Conservation (phyloP, 2,329 filamentous ascomycete species). For the Fusarium sp. region DNA sequence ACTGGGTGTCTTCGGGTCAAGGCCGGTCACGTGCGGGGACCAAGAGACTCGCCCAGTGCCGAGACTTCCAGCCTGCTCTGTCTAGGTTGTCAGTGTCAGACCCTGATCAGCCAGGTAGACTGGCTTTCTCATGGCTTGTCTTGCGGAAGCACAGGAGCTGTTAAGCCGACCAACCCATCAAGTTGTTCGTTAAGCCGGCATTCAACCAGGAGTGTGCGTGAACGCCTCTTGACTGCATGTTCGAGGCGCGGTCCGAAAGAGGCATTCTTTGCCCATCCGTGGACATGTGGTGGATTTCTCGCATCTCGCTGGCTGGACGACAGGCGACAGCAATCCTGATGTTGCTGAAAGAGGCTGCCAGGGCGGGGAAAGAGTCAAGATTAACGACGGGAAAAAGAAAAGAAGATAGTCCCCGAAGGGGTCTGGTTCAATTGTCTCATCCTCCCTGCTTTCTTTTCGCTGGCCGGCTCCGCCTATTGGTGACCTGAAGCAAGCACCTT, state of each 20-base stretch:
- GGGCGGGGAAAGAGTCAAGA: not conserved
- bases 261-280: not conserved
- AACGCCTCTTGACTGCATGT: constrained; percentile 14
- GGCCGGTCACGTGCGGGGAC: constrained; percentile 4
- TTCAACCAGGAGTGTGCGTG: not conserved
- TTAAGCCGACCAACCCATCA: not conserved
- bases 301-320: constrained; percentile 33
- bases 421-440: constrained; percentile 23
- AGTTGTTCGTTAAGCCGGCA: not conserved
- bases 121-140: too few species aligned
- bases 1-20: not conserved
- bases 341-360: not conserved
- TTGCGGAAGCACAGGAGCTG: not conserved
- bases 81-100: not conserved
- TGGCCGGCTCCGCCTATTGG: not conserved
- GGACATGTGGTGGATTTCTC: constrained; percentile 22
- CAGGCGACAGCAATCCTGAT: constrained; percentile 1
- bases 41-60: not conserved
- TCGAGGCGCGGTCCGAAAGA: not conserved
- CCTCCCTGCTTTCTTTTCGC: constrained; percentile 31
- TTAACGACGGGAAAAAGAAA: not conserved
- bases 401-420: not conserved
- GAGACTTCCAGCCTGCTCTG: not conserved
- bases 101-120: too few species aligned
- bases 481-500: not conserved